These are phyloP conservation scores for Solidago caesia DNA, from an alignment of 129 eudicot genomes.

Conservation along the genomic window DNA sequence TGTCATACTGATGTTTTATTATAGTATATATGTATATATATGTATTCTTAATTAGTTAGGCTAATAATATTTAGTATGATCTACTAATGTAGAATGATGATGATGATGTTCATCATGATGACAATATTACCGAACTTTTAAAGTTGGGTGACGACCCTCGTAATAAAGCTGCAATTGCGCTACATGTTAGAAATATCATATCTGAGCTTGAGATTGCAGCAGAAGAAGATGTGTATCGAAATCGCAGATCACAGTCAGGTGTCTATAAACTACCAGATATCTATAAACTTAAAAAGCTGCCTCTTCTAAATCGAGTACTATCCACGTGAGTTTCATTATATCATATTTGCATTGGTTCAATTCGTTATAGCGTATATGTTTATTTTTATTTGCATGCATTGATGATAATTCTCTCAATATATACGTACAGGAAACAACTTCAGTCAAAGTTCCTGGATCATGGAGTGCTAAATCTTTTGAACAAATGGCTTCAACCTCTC, in stretches of 20 bases:
- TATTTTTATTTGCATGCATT: background rate
- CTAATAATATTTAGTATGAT: no score
- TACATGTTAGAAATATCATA: conserved; percentile 79
- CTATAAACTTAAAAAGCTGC: conserved; percentile 82
- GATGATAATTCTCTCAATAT: background rate
- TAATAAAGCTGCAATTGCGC: conserved; percentile 84
- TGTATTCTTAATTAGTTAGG: no score
- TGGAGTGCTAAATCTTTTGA: conserved; percentile 79
- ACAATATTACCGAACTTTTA: conserved; percentile 49
- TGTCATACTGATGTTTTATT: no score
- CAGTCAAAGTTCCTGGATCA: conserved; percentile 91
- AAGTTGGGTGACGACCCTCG: conserved; percentile 67
- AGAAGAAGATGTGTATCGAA: conserved; percentile 83
- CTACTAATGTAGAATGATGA: conserved; percentile 61
- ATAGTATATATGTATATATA: no score
- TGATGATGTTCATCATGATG: conserved; percentile 31
- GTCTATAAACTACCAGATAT: conserved; percentile 64
- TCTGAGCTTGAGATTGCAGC: conserved; percentile 92
- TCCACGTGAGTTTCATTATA: conserved; percentile 56
- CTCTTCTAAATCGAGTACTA: conserved; percentile 77
- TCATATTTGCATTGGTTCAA: no score
- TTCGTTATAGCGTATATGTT: no score
- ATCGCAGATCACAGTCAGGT: conserved; percentile 28
- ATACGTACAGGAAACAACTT: conserved; percentile 71
- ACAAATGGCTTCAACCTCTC: conserved; percentile 96